These are phyloP conservation scores for Mucor indicus DNA, from an alignment of 371 early-diverging fungal species.

Conservation along the genomic window DNA sequence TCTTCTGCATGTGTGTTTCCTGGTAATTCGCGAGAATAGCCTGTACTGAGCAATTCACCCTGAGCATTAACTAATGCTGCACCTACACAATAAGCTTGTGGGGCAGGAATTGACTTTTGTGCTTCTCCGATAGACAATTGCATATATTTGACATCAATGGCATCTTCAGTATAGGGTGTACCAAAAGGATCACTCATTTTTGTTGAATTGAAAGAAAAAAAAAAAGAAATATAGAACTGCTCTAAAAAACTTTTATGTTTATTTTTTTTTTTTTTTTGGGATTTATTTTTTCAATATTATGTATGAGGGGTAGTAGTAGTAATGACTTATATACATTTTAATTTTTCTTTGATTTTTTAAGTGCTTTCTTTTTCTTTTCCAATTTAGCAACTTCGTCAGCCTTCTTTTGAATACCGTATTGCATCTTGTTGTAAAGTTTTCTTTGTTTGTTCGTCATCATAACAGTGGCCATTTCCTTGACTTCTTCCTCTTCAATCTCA, in stretches of 20 bases:
- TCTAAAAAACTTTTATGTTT: neutral
- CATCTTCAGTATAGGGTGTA: conserved; percentile 32
- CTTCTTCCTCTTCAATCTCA: conserved; percentile 80
- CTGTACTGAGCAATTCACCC: conserved; percentile 59
- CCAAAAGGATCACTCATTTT: conserved; percentile 21
- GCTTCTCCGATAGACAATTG: conserved; percentile 50
- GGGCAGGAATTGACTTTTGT: conserved; percentile 68
- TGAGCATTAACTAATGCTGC: conserved; percentile 67
- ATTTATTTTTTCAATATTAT: neutral
- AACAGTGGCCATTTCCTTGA: conserved; percentile 81
- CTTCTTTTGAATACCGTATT: conserved; percentile 66
- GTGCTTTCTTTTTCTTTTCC: conserved; percentile 40
- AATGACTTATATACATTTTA: neutral
- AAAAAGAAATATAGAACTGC: neutral
- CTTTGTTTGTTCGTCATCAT: conserved; percentile 95
- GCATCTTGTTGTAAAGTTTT: conserved; percentile 79
- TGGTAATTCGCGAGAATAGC: conserved; percentile 83
- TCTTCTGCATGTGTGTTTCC: conserved; percentile 95
- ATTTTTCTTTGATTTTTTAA: conserved; percentile 26
- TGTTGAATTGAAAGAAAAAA: neutral
- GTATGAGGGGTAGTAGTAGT: too few species aligned
- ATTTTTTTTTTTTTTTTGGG: neutral
- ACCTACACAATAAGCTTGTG: conserved; percentile 90
- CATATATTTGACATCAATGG: conserved; percentile 32
- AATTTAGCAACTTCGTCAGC: conserved; percentile 53